Base-by-base conservation (phyloP, 495 filamentous ascomycete species). In the Penicillium dipodomyicola region DNA sequence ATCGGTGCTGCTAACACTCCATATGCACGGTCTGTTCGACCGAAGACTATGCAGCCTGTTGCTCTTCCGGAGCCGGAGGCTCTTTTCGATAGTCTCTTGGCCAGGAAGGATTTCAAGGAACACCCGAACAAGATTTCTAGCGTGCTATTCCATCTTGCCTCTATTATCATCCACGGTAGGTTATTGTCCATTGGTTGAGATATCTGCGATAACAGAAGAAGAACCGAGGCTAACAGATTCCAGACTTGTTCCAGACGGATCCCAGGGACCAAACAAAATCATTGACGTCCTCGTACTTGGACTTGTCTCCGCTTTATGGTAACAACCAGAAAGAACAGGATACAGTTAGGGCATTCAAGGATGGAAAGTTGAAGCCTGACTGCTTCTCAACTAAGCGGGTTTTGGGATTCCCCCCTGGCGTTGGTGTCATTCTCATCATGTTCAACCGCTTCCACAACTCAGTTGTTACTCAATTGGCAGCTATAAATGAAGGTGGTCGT, bases 141-240 rank as follows among this genome's bases (percentile, higher is more conserved):
- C 64, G 80, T 96, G 53, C 74, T 97, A 12, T 97, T 92, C 79
- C 92, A 97, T 61, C 82, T 92, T 67, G 92, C 91, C 7, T 89
- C 85, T 15, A 90, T 96, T 53, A 92, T 96, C 58, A 96, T 94
- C 63, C 92, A 96, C 60, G 88, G 85, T 78, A 67, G 35, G 39
- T 37, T 5, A 14, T 33, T 30, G 8, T 23, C 7, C 19, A 5
- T 50, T 48, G 19, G 23, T 32, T 32, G 32, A 19, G 11, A 20
- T 37, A 11, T 15, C 11, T 5, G 20, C 5, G 0, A 17, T 17
- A 14, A 8, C 9, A 37, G 4, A 5, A 5, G n/a, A 52, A 25
- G 12, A 1, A 42, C n/a, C 41, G 14, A 35, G 7, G 40, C 68
- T 79, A 32, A 77, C 50, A 29, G 32, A 5, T 1, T 19, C 19